Conservation (phyloP, 495 filamentous ascomycete species). For the Tuber melanosporum region DNA sequence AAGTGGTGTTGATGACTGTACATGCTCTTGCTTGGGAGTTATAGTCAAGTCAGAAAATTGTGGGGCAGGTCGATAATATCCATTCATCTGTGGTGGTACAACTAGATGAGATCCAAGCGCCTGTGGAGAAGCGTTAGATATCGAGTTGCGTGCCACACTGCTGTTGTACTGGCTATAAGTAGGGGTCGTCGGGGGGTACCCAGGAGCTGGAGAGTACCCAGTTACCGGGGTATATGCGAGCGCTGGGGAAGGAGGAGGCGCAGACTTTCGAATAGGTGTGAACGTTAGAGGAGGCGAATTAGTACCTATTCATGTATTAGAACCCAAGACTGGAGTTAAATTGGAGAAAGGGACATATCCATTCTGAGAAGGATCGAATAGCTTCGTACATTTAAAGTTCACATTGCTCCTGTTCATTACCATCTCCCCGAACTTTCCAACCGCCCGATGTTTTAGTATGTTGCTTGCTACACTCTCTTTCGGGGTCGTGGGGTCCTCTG, state of each 20-base stretch:
- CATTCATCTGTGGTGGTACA: conserved; percentile 19
- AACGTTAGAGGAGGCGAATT: conserved; percentile 14
- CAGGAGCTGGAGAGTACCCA: conserved; percentile 13
- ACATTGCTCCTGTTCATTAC: conserved; percentile 38
- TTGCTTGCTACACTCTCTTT: conserved; percentile 19
- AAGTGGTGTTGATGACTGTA: conserved; percentile 46
- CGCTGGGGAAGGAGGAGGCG: conserved; percentile 8
- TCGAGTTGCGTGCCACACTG: conserved; percentile 15
- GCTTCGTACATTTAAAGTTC: conserved; percentile 35
- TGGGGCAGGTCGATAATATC: conserved; percentile 20
- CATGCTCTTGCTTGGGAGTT: conserved; percentile 12
- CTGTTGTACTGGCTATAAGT: conserved; percentile 20
- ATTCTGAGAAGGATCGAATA: conserved; percentile 17
- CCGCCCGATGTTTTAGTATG: conserved; percentile 30
- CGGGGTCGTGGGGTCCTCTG: conserved; percentile 2
- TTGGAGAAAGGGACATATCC: conserved; percentile 11
- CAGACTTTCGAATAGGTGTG: conserved; percentile 12
- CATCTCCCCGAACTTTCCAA: conserved; percentile 42
- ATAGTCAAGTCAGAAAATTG: conserved; percentile 1
- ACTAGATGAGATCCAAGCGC: conserved; percentile 1
- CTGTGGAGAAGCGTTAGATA: conserved; percentile 9
- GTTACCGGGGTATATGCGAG: conserved; percentile 3
- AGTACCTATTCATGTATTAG: conserved; percentile 15
- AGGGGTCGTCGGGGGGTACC: conserved; percentile 17
- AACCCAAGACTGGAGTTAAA: neutral